A percentile compares a stretch with the other conserved stretches of the same genome.
Conservation (phyloP, 306 rosid genomes). For the Quercus suber region DNA sequence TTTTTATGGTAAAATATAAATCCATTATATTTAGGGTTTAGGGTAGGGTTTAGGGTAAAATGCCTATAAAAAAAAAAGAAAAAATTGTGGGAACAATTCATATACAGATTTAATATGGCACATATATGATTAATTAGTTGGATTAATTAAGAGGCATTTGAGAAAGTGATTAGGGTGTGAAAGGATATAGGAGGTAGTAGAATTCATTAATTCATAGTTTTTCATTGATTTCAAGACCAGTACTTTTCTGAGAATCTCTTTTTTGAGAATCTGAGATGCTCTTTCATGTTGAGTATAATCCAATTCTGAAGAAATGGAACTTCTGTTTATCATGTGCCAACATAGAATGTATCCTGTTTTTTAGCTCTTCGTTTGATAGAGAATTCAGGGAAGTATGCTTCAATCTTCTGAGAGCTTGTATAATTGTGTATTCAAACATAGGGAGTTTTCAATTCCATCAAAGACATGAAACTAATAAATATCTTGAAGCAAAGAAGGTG, state of each 20-base stretch:
- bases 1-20: too few species aligned
- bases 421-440: not conserved
- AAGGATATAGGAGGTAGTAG: not conserved
- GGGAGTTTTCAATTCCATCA: not conserved
- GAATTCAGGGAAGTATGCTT: not conserved
- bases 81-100: not conserved
- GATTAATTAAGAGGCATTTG: not conserved
- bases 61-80: too few species aligned
- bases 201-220: not conserved
- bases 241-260: not conserved
- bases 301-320: not conserved
- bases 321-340: not conserved
- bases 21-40: too few species aligned
- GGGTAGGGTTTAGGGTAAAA: too few species aligned
- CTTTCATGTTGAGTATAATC: not conserved
- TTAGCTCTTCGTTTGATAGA: not conserved
- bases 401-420: not conserved
- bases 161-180: not conserved
- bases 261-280: not conserved
- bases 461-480: not conserved
- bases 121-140: not conserved
- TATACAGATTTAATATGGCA: not conserved
- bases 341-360: not conserved
- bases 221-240: not conserved
- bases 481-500: not conserved